Percentiles rank a stretch among this genome's conserved stretches.
phyloP scores from a whole-genome alignment of 2,329 filamentous ascomycete species.

The Paradendryphiella salina region DNA sequence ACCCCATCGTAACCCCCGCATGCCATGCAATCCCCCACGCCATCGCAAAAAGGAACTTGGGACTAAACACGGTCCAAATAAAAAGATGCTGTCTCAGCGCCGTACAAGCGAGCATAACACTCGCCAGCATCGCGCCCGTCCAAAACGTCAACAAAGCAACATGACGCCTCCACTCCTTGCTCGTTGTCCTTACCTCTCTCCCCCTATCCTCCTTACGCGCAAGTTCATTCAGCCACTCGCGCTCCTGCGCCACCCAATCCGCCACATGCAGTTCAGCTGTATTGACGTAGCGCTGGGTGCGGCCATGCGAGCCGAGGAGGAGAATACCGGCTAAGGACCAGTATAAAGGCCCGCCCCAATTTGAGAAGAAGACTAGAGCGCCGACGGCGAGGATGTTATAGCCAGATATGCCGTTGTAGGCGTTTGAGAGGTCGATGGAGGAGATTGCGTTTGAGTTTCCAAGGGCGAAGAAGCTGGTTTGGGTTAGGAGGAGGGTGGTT shows the following conservation, averaged over 20 bases:
- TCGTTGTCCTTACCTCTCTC: conserved; percentile 9
- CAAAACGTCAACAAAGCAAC: conserved; percentile 71
- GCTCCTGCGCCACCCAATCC: conserved; percentile 40
- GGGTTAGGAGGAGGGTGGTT: conserved; percentile 75
- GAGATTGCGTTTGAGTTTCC: conserved; percentile 94
- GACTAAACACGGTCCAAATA: conserved; percentile 98
- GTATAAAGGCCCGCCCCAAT: conserved; percentile 90
- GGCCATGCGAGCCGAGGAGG: conserved; percentile 46
- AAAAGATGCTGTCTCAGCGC: conserved; percentile 85
- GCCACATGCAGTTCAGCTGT: conserved; percentile 22
- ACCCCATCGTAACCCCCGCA: conserved; percentile 54
- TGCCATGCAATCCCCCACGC: conserved; percentile 87
- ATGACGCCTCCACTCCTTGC: conserved; percentile 50
- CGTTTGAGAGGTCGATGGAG: conserved; percentile 89
- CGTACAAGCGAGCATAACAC: conserved; percentile 88
- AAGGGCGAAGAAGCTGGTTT: conserved; percentile 83
- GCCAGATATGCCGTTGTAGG: conserved; percentile 85
- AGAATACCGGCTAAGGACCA: conserved; percentile 72
- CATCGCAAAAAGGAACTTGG: conserved; percentile 91
- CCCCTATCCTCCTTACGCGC: conserved; percentile 22
- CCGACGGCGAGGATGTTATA: conserved; percentile 85
- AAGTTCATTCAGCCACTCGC: conserved; percentile 29
- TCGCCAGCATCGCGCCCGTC: conserved; percentile 64
- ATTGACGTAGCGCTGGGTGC: conserved; percentile 21
- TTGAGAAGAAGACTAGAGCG: conserved; percentile 79